phyloP scores from a whole-genome alignment of 2,329 filamentous ascomycete genomes.

The Mollisiaceae sp. region DNA sequence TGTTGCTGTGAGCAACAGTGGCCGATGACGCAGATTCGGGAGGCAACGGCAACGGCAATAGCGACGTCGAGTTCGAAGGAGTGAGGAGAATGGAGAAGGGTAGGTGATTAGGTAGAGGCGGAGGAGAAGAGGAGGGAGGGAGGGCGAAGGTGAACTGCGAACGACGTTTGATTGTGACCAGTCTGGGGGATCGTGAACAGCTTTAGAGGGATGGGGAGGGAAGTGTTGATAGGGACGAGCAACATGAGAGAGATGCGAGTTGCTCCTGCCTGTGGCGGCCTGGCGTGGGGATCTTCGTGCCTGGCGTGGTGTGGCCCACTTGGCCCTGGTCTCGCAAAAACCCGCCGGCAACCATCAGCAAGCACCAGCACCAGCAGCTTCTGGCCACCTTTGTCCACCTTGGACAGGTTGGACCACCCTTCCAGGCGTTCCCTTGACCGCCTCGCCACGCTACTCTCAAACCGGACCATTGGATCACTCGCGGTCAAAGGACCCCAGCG shows the following conservation, averaged over 20 bases:
- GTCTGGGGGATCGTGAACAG: constrained; percentile 31
- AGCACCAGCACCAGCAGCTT: too few relatives aligned
- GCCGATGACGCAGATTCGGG: constrained; percentile 33
- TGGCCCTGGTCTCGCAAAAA: too few relatives aligned
- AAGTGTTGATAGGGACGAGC: neutral
- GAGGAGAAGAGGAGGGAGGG: constrained; percentile 43
- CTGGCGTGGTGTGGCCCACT: too few relatives aligned
- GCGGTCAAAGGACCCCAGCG: neutral
- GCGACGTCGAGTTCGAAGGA: constrained; percentile 23
- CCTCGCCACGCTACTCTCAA: neutral
- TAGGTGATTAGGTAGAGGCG: constrained; percentile 41
- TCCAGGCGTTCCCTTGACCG: too few relatives aligned
- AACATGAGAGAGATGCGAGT: neutral
- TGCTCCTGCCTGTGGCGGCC: neutral
- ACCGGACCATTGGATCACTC: constrained; percentile 8
- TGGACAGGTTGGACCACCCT: too few relatives aligned
- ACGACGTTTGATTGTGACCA: constrained; percentile 38
- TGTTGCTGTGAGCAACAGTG: constrained; percentile 32
- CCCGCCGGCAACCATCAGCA: too few relatives aligned
- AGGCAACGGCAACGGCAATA: constrained; percentile 19
- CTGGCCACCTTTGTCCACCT: too few relatives aligned
- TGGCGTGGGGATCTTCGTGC: too few relatives aligned
- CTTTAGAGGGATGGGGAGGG: constrained; percentile 18
- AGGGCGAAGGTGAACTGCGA: constrained; percentile 41
- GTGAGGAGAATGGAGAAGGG: constrained; percentile 29